Conservation (phyloP, 305 asterid species). For the Fraxinus dipetala region DNA sequence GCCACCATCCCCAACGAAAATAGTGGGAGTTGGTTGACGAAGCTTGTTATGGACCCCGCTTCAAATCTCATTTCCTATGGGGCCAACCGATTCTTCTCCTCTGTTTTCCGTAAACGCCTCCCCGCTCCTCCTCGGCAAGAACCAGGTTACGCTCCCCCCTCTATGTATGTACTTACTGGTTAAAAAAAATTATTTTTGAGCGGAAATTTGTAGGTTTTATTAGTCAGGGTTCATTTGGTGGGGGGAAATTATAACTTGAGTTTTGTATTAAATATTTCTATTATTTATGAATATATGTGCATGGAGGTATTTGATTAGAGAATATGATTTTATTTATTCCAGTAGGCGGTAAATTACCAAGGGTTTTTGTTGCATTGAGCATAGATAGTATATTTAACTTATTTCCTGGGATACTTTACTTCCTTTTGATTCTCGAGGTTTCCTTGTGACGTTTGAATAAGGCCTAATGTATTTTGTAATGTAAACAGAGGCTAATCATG, state of each 20-base stretch:
- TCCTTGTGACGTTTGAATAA: not conserved
- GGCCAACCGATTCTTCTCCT: conserved; percentile 53
- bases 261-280: not conserved
- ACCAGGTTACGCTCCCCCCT: conserved; percentile 31
- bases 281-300: not conserved
- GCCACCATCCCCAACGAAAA: conserved; percentile 19
- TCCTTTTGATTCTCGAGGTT: not conserved
- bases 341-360: conserved; percentile 10
- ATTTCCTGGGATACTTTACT: not conserved
- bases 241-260: not conserved
- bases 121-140: conserved; percentile 42
- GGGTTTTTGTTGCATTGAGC: conserved; percentile 2
- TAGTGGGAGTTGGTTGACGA: conserved; percentile 57
- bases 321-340: not conserved
- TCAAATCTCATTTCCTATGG: conserved; percentile 57
- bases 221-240: not conserved
- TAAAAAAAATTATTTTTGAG: not conserved
- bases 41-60: conserved; percentile 72
- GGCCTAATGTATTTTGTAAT: conserved; percentile 9
- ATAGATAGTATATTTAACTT: not conserved
- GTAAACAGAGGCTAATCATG: conserved; percentile 50
- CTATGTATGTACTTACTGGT: not conserved
- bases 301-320: not conserved
- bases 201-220: not conserved
- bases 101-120: conserved; percentile 52